Conservation (phyloP, 495 filamentous ascomycete species). For the Amorphotheca resinae region DNA sequence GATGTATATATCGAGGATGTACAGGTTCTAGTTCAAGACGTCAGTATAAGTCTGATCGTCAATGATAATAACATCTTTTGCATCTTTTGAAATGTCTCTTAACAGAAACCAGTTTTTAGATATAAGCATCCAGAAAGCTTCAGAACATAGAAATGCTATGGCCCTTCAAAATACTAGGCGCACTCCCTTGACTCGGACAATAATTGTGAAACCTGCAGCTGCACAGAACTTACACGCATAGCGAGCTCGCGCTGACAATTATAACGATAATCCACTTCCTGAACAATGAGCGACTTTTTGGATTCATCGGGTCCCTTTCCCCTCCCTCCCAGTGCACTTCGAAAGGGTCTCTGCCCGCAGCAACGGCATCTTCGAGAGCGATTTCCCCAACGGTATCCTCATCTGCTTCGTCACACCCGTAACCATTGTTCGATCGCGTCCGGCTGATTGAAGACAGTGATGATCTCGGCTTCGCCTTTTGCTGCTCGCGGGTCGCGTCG, state of each 20-base stretch:
- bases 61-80: too few relatives aligned
- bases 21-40: slow-evolving; percentile 50
- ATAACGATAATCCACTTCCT: slow-evolving; percentile 68
- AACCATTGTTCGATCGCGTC: slow-evolving; percentile 48
- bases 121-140: background rate
- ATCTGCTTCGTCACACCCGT: slow-evolving; percentile 35
- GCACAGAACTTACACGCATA: slow-evolving; percentile 90
- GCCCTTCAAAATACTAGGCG: background rate
- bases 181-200: background rate
- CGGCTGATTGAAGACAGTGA: slow-evolving; percentile 19
- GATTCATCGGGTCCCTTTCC: slow-evolving; percentile 60
- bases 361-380: slow-evolving; percentile 16
- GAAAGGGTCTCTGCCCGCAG: slow-evolving; percentile 34
- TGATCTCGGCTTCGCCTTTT: slow-evolving; percentile 9
- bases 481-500: slow-evolving; percentile 21
- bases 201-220: background rate
- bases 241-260: slow-evolving; percentile 56
- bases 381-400: slow-evolving; percentile 18
- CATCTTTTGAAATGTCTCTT: too few relatives aligned
- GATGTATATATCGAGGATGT: slow-evolving; percentile 80
- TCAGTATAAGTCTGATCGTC: too few relatives aligned
- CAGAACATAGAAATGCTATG: background rate
- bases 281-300: slow-evolving; percentile 51
- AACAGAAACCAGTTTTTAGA: background rate
- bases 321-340: slow-evolving; percentile 59